phyloP scores from a whole-genome alignment of 164 flowering plant genomes.

The Vitis cinerea region DNA sequence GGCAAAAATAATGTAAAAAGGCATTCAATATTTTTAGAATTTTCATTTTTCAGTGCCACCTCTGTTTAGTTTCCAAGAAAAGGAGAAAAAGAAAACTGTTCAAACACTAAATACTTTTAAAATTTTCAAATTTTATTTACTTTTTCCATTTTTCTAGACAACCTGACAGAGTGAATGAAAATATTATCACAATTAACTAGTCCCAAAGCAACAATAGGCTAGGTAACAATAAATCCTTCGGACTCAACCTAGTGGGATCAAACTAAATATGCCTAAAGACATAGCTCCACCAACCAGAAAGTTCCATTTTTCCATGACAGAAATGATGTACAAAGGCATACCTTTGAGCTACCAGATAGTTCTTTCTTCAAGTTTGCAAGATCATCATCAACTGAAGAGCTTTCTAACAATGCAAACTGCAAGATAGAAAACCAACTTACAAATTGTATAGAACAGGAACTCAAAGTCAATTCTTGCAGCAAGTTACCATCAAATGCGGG shows the following conservation, averaged over 20 bases:
- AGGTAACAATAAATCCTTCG: no score
- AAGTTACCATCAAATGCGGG: no score
- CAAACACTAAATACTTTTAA: not conserved
- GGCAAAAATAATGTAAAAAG: not conserved
- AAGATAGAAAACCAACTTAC: constrained; percentile 1
- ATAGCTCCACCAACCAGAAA: no score
- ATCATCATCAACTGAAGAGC: constrained; percentile 91
- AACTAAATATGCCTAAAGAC: no score
- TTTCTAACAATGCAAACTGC: constrained; percentile 92
- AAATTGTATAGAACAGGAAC: no score
- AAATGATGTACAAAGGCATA: constrained; percentile 13
- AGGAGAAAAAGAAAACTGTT: not conserved
- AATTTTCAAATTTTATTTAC: no score
- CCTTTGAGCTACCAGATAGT: constrained; percentile 73
- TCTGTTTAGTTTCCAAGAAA: not conserved
- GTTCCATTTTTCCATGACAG: no score
- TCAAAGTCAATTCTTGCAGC: no score
- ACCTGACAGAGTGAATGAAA: not conserved
- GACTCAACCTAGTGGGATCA: no score
- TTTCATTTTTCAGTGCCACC: not conserved
- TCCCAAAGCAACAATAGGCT: no score
- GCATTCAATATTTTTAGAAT: not conserved
- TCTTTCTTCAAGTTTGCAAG: constrained; percentile 79
- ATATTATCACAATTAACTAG: not conserved
- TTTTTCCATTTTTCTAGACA: not conserved